These are phyloP conservation scores for Beauveria asiatica DNA, from an alignment of 2,329 filamentous ascomycete genomes.

Conservation along the genomic window DNA sequence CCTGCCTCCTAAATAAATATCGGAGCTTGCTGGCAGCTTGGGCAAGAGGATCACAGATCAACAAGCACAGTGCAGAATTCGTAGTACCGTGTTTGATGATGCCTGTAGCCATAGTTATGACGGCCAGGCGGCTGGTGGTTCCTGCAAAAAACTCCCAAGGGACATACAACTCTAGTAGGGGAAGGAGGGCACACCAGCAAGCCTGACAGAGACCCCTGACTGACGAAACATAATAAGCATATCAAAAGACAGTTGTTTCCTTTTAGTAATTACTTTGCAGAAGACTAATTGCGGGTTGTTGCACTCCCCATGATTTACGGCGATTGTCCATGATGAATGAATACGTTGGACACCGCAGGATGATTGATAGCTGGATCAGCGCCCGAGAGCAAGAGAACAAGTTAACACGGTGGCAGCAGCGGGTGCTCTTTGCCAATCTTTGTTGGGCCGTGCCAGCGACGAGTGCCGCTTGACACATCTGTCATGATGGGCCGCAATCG, in stretches of 20 bases:
- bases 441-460: constrained; percentile 3
- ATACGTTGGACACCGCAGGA: background rate
- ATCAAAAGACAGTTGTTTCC: background rate
- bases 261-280: no score
- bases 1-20: background rate
- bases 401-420: background rate
- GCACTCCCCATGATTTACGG: background rate
- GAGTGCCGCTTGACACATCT: background rate
- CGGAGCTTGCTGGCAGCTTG: background rate
- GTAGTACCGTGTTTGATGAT: background rate
- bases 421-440: background rate
- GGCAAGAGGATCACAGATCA: constrained; percentile 3
- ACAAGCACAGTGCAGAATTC: background rate
- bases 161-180: background rate
- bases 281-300: no score
- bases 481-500: constrained; percentile 3
- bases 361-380: background rate
- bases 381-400: background rate
- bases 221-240: background rate
- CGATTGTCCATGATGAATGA: background rate
- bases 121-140: background rate
- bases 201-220: background rate
- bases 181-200: constrained; percentile 1
- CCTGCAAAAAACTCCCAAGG: background rate
- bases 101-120: background rate